Evolutionary conservation across 306 rosid genomes (phyloP).

Genomic region (Cucurbita ficifolia): DNA sequence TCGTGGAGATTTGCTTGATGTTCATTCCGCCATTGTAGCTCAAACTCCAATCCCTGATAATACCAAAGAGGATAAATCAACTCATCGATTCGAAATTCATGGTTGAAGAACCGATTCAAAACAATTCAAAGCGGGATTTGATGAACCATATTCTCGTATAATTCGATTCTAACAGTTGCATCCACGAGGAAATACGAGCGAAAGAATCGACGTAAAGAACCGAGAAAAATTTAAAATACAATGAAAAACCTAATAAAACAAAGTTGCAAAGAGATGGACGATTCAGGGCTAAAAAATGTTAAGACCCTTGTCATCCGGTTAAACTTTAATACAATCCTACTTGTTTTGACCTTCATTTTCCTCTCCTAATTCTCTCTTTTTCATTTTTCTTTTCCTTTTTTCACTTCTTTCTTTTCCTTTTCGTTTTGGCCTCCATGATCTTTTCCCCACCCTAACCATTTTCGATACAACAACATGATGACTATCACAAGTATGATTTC

Average conservation of each 20-base stretch:
- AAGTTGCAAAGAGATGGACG: conserved; percentile 18
- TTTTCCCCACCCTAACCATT: conserved; percentile 36
- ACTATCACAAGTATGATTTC: conserved; percentile 41
- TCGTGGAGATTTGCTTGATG: background rate
- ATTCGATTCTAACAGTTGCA: background rate
- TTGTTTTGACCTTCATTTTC: conserved; percentile 17
- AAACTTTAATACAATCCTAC: conserved; percentile 44
- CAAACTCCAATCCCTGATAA: background rate
- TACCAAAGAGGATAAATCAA: background rate
- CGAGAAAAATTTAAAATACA: conserved; percentile 43
- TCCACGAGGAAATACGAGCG: background rate
- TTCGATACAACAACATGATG: conserved; percentile 78
- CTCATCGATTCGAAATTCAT: too few species aligned
- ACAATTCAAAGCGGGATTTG: background rate
- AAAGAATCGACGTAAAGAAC: background rate
- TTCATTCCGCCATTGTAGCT: background rate
- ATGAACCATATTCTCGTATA: background rate
- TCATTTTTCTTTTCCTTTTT: background rate
- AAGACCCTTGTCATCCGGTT: conserved; percentile 31
- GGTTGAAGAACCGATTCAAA: background rate
- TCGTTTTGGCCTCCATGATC: conserved; percentile 25
- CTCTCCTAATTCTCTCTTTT: conserved; percentile 9
- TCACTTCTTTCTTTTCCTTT: background rate
- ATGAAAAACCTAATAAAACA: conserved; percentile 34
- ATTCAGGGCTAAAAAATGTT: conserved; percentile 18